Percentiles rank a stretch among this genome's conserved stretches.
phyloP scores from a whole-genome alignment of 306 rosid species.

The Quercus wislizeni region DNA sequence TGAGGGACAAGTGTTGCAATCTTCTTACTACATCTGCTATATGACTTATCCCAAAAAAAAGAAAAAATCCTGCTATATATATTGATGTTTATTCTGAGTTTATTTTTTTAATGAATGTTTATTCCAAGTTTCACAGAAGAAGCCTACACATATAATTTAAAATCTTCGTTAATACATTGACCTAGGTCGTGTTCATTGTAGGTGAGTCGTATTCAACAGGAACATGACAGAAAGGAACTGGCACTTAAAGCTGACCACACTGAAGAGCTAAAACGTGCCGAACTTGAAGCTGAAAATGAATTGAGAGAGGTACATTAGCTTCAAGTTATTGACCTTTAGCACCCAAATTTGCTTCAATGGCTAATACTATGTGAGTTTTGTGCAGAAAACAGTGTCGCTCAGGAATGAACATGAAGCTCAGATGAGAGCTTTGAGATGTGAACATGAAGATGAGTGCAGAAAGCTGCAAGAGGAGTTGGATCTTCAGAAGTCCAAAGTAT shows the following conservation, averaged over 20 bases:
- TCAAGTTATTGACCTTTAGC: not conserved
- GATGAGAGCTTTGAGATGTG: slow-evolving; percentile 66
- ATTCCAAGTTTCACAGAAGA: not conserved
- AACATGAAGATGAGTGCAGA: slow-evolving; percentile 78
- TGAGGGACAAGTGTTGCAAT: not conserved
- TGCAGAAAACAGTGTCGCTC: slow-evolving; percentile 58
- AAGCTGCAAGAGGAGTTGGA: slow-evolving; percentile 87
- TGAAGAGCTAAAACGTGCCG: slow-evolving; percentile 58
- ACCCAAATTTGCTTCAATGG: slow-evolving; percentile 12
- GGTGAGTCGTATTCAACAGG: slow-evolving; percentile 68
- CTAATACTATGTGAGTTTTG: slow-evolving; percentile 17
- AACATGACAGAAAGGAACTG: slow-evolving; percentile 55
- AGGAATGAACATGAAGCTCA: slow-evolving; percentile 80
- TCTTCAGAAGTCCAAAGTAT: slow-evolving; percentile 87
- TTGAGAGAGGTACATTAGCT: slow-evolving; percentile 62
- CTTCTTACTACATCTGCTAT: not conserved
- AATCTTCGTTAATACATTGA: slow-evolving; percentile 11
- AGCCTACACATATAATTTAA: not conserved
- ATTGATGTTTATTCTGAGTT: not conserved
- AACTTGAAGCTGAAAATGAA: slow-evolving; percentile 70
- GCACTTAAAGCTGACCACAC: slow-evolving; percentile 50
- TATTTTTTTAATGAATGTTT: not conserved
- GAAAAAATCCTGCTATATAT: not conserved
- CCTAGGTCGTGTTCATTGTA: slow-evolving; percentile 34
- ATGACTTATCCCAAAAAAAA: too few species aligned